phyloP scores from a whole-genome alignment of 1,284 basidiomycete species.

The Boletellus deceptivus region DNA sequence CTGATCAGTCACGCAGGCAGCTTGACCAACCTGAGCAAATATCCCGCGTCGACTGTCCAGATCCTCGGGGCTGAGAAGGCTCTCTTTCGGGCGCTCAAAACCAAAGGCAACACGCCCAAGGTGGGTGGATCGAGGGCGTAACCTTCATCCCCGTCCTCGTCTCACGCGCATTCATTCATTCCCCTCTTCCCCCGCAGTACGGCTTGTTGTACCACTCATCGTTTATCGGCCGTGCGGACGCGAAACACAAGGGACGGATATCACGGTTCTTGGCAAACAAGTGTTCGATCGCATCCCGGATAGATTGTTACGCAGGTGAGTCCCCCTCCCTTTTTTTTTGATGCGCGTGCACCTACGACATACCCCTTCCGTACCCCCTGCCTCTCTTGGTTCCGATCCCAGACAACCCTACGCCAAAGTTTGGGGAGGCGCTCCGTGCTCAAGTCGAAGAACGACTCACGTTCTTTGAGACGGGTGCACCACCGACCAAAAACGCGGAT shows the following conservation, averaged over 20 bases:
- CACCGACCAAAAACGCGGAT: conserved; percentile 85
- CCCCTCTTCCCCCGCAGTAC: conserved; percentile 52
- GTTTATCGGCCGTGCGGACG: conserved; percentile 93
- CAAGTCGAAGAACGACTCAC: conserved; percentile 96
- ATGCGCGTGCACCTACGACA: background rate
- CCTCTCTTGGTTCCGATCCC: no score
- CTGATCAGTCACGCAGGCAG: conserved; percentile 98
- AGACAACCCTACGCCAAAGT: conserved; percentile 90
- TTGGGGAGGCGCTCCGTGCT: conserved; percentile 88
- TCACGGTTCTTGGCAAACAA: conserved; percentile 99
- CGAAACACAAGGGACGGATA: conserved; percentile 97
- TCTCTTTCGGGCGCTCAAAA: conserved; percentile 96
- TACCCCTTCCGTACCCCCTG: no score
- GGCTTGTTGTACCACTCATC: conserved; percentile 92
- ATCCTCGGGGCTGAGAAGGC: conserved; percentile 99
- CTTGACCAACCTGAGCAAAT: conserved; percentile 96
- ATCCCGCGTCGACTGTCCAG: conserved; percentile 97
- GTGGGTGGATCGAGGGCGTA: conserved; percentile 39
- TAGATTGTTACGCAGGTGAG: conserved; percentile 93
- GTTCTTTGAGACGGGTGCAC: conserved; percentile 90
- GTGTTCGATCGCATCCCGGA: conserved; percentile 95
- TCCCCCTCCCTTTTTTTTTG: conserved; percentile 1
- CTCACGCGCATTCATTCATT: no score
- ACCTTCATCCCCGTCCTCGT: background rate
- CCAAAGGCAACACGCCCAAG: conserved; percentile 98